Base-by-base conservation (phyloP, 116 monocot species). In the Zostera marina region DNA sequence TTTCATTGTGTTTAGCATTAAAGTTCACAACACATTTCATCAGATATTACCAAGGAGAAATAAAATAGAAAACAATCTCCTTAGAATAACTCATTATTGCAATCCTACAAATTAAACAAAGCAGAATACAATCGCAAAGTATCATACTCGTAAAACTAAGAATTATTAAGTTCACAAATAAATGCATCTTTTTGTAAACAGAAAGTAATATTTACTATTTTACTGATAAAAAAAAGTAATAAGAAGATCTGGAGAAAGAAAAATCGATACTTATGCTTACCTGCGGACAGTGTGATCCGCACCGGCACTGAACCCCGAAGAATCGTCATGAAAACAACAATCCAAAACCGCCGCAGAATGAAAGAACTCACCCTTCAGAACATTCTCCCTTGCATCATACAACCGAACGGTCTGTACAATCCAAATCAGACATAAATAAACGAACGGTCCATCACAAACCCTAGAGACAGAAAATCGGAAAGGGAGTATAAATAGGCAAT, bases 241-340 rank as follows among this genome's bases (percentile, higher is more conserved):
- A 32, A 3, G 7, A 5, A 6, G 25, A 24, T 6, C 13, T 26
- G 38, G 13, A 55, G 11, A 32, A 56, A 39, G 13, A 39, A 26
- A 23, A n/a, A 19, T 12, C 47, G 22, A 24, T 12, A 1, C 9
- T 22, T 44, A 10, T 20, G 24, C 26, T 42, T 45, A 96, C 96
- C 90, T 89, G 58, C 96, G 74, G 22, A 96, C 96, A 8, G 66
- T 80, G 69, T 66, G 57, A 66, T 96, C 96, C 0, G 83, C 73
- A 41, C 82, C 41, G 3, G 86, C 96, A 48, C 90, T 89, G 56
- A 96, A 96, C 61, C 89, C 96, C 1, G 90, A 96, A 1, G 85
- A 80, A 46, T 96, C 96, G 20, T 89, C 96, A 15, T 96, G 96
- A 73, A 96, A 96, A 70, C 89, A 96, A 72, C 96, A 89, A 66